Evolutionary conservation across 2,329 filamentous ascomycete species (phyloP), one percentile per base, ranked within the genome.

Genomic region (Talaromyces islandicus): DNA sequence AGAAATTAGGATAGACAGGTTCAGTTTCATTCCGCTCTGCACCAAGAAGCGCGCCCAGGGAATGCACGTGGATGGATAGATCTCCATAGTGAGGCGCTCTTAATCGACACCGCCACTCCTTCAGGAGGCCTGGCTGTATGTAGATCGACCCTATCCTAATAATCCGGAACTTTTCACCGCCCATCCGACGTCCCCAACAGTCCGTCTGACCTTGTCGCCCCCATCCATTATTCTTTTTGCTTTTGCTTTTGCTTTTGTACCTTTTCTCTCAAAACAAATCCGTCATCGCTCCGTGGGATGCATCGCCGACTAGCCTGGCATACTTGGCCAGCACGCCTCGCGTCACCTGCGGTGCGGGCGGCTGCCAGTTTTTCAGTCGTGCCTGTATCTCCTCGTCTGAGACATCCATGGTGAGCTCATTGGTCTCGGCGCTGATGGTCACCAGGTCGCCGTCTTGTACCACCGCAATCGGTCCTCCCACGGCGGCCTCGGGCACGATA

Each of bases 261-360:
- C 35, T 11, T 12, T n/a, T 12, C 46, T 12, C 46, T 38, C 11
- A 62, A 38, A 62, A 62, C 25, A 62, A n/a, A 35, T 96, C 92
- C 43, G 92, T 96, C 76, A 96, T 89, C 9, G 92, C 92, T 5
- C 93, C 93, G 69, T 93, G 89, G 72, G 89, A 93, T 11, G 93
- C 93, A 83, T 97, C 92, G 1, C 92, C 89, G 0, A 97, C 93
- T 69, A 97, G 75, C 50, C 84, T 79, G 7, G 90, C 90, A 78
- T 97, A 97, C 81, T 97, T 97, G 5, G 91, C 92, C 78, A 97
- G 71, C 46, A 88, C 88, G 43, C 93, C 93, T 59, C 93, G 85
- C 67, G 88, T 92, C 10, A 96, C 90, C 63, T 84, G 83, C 69
- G 86, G 85, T 69, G 78, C 81, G 0, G 91, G 92, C 32, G 85